A percentile compares a stretch with the other conserved stretches of the same genome.
Conservation (phyloP, 805 yeast genomes). For the Wickerhamiella alocasiicola region DNA sequence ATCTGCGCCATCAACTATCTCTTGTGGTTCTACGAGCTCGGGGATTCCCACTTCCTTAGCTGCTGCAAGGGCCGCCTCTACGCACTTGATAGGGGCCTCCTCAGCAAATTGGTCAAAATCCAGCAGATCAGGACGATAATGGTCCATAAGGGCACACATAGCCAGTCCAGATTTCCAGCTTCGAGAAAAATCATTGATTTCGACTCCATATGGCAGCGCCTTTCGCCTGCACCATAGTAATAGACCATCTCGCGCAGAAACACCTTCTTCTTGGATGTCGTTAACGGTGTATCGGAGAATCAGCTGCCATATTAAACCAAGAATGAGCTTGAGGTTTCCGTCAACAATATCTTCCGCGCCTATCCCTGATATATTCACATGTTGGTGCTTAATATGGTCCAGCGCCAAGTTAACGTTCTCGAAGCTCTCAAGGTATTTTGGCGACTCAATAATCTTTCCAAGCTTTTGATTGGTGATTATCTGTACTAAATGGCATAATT, state of each 20-base stretch:
- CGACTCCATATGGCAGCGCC: constrained; percentile 31
- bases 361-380: constrained; percentile 28
- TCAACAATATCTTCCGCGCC: constrained; percentile 80
- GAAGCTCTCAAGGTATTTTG: constrained; percentile 28
- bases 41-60: constrained; percentile 41
- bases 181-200: constrained; percentile 38
- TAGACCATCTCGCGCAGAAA: constrained; percentile 33
- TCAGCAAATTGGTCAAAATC: constrained; percentile 27
- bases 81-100: constrained; percentile 25
- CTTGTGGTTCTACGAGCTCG: constrained; percentile 42
- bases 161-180: constrained; percentile 46
- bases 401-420: constrained; percentile 31
- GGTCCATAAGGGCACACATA: constrained; percentile 35
- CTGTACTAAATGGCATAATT: constrained; percentile 29
- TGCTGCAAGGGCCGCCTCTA: constrained; percentile 30
- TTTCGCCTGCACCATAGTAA: constrained; percentile 43
- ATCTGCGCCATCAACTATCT: constrained; percentile 42
- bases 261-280: constrained; percentile 30
- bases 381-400: constrained; percentile 27
- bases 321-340: constrained; percentile 82
- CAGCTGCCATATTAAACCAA: constrained; percentile 74
- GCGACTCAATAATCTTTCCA: constrained; percentile 25
- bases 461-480: constrained; percentile 27
- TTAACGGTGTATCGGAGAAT: constrained; percentile 30
- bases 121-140: constrained; percentile 33